phyloP scores from a whole-genome alignment of 495 filamentous ascomycete species.

The Xylaria scruposa region DNA sequence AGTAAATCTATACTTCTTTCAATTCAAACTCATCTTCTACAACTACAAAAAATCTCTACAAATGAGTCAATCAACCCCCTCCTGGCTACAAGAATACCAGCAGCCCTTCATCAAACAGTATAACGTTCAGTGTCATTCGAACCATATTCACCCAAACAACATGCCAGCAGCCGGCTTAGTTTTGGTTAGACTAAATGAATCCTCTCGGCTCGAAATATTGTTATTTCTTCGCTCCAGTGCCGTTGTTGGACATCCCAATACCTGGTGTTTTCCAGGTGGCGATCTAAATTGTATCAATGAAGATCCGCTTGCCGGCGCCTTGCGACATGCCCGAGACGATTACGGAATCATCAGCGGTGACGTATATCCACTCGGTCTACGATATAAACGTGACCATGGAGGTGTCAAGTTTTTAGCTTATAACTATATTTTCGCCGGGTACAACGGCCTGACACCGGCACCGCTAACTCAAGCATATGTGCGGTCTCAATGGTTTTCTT shows the following conservation, averaged over 20 bases:
- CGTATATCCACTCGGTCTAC: background rate
- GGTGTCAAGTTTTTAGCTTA: conserved; percentile 18
- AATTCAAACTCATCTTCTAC: background rate
- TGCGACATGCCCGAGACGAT: background rate
- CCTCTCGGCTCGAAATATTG: background rate
- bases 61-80: background rate
- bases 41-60: conserved; percentile 13
- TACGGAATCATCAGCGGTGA: background rate
- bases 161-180: conserved; percentile 16
- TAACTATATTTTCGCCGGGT: conserved; percentile 21
- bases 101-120: background rate
- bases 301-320: background rate
- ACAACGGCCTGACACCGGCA: conserved; percentile 9
- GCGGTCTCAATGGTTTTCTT: conserved; percentile 17
- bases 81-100: background rate
- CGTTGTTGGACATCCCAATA: background rate
- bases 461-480: background rate
- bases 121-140: conserved; percentile 6
- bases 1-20: background rate
- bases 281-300: background rate
- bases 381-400: conserved; percentile 11
- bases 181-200: conserved; percentile 4
- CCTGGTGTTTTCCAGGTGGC: conserved; percentile 15
- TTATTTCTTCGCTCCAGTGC: conserved; percentile 6
- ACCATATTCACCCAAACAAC: conserved; percentile 15